Conservation (phyloP, 2,329 filamentous ascomycete species). For the Curvularia hawaiiensis region DNA sequence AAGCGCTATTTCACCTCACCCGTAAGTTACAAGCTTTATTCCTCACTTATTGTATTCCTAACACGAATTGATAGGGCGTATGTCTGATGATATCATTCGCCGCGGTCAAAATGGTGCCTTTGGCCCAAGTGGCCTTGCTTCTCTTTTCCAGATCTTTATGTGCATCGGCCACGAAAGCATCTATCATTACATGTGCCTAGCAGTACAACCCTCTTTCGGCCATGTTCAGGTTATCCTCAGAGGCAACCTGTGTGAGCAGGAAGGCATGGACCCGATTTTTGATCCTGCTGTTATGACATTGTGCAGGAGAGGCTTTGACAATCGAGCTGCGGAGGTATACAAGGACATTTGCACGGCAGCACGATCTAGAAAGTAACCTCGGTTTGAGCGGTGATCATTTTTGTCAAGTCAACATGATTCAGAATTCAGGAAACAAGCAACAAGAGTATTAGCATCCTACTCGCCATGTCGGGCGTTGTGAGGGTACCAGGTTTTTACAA, state of each 20-base stretch:
- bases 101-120: conserved; percentile 2
- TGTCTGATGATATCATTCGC: not conserved
- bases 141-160: conserved; percentile 10
- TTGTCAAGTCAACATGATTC: not conserved
- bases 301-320: conserved; percentile 11
- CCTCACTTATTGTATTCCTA: not conserved
- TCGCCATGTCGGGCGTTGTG: not conserved
- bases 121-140: conserved; percentile 11
- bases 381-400: not conserved
- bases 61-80: not conserved
- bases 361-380: not conserved
- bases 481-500: not conserved
- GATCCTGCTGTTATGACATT: conserved; percentile 6
- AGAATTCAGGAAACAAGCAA: not conserved
- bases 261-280: conserved; percentile 8
- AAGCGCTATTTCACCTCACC: not conserved
- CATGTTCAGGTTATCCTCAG: conserved; percentile 6
- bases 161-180: conserved; percentile 11
- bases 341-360: too few relatives aligned
- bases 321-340: not conserved
- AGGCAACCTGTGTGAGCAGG: conserved; percentile 3
- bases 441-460: not conserved
- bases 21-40: not conserved
- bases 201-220: not conserved
- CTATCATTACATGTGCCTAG: conserved; percentile 15